Evolutionary conservation across 495 filamentous ascomycete species (phyloP), one percentile per base, ranked within the genome.

Genomic region (Aspergillus campestris): DNA sequence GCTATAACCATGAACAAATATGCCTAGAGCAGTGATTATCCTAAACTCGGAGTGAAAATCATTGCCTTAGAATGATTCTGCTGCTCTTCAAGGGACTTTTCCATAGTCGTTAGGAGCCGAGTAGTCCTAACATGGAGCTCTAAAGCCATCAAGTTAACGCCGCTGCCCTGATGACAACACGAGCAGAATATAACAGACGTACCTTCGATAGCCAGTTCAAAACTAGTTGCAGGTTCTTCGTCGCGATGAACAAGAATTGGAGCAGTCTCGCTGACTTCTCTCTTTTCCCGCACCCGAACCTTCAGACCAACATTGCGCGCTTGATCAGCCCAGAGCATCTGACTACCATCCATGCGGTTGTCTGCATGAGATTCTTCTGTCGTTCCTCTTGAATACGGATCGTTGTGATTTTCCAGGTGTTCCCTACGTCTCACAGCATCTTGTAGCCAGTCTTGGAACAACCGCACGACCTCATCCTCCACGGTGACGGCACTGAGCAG

Each of bases 391-490:
- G 4, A 24, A 24, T 24, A 1, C 18, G 4, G 18, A 24, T 24
- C 18, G 18, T 4, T 24, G 18, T 24, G 4, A 24, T 24, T 24
- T 24, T 24, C 18, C 4, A 24, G 18, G 4, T 24, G 18, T 24
- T 24, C 18, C 18, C 18, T 24, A 1, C 18, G 18, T 24, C 18
- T 24, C 18, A 24, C 18, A 4, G 18, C 18, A 4, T 65, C 66
- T n/a, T 71, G 65, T 39, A 91, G 62, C 86, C 86, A 90, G 31
- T 77, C 66, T 30, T 83, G 71, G 67, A 76, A 88, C 32, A 89
- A 64, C 8, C 86, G 72, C 31, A 83, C 62, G 13, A 85, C 65
- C 8, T 77, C 78, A 42, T 89, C 81, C 40, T 73, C 69, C 12
- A 89, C 59, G 35, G 75, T 80, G 40, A 80, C 71, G 39, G 78